Conservation (phyloP, 495 filamentous ascomycete genomes). For the Neurospora sp. region DNA sequence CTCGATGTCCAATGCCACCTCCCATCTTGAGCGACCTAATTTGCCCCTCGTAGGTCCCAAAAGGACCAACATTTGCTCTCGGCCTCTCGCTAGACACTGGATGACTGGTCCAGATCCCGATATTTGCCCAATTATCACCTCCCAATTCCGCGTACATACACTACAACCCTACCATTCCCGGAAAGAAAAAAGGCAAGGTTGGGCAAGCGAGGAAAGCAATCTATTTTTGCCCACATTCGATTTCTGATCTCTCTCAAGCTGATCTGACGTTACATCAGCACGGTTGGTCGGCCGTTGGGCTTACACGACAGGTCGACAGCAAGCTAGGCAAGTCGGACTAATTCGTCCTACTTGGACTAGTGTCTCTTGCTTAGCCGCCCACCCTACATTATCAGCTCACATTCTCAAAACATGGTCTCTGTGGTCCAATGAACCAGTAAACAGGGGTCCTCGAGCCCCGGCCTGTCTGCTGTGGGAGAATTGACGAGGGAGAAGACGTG, state of each 20-base stretch:
- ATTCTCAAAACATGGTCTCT: slow-evolving; percentile 3
- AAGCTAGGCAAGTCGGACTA: not conserved
- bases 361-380: not conserved
- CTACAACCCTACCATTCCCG: not conserved
- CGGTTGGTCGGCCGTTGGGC: not conserved
- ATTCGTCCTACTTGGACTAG: not conserved
- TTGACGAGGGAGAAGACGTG: not conserved
- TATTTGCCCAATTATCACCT: not conserved
- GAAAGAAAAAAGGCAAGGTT: not conserved
- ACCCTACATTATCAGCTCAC: not conserved
- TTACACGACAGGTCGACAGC: not conserved
- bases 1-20: not conserved
- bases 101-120: not conserved
- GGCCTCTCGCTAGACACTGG: not conserved
- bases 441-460: not conserved
- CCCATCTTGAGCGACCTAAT: not conserved
- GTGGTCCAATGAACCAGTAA: not conserved
- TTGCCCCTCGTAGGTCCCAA: not conserved
- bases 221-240: not conserved
- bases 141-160: not conserved
- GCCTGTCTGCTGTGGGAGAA: not conserved
- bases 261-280: not conserved
- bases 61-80: not conserved
- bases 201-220: not conserved
- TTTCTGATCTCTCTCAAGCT: not conserved